Conservation (phyloP, 2,329 filamentous ascomycete species). For the Neopestalotiopsis sp. region DNA sequence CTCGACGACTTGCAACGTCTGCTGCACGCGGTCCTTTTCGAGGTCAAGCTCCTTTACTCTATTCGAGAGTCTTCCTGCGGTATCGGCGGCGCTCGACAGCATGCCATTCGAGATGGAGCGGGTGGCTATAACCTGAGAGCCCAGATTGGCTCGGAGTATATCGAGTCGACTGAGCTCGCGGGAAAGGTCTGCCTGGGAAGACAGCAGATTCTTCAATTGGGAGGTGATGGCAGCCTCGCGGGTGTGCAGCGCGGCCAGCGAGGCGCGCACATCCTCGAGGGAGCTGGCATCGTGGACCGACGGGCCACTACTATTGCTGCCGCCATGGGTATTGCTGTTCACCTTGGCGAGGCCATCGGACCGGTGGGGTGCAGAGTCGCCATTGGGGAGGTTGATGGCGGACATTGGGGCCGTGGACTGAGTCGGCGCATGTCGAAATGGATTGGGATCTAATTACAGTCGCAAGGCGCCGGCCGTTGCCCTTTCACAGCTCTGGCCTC, state of each 20-base stretch:
- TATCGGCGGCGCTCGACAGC: constrained; percentile 84
- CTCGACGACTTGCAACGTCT: constrained; percentile 89
- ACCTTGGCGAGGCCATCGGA: constrained; percentile 25
- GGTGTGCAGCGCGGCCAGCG: constrained; percentile 74
- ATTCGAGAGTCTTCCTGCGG: constrained; percentile 82
- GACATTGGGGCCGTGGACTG: constrained; percentile 38
- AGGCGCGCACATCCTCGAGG: constrained; percentile 78
- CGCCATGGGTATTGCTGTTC: constrained; percentile 24
- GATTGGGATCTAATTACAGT: not conserved
- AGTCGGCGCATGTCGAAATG: constrained; percentile 35
- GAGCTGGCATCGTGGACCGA: constrained; percentile 73
- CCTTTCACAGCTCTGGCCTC: not conserved
- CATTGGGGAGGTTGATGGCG: constrained; percentile 39
- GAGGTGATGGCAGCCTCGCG: constrained; percentile 77
- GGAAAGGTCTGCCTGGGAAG: constrained; percentile 84
- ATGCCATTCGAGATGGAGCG: constrained; percentile 87
- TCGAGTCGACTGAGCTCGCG: constrained; percentile 88
- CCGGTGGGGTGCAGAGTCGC: constrained; percentile 31
- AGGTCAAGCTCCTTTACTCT: constrained; percentile 87
- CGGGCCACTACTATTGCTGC: constrained; percentile 20
- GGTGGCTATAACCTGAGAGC: constrained; percentile 83
- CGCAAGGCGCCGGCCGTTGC: not conserved
- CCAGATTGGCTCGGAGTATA: constrained; percentile 84
- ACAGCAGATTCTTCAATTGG: constrained; percentile 76
- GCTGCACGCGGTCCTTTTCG: constrained; percentile 89